Base-by-base conservation (phyloP, 2,329 filamentous ascomycete species). In the Alternaria sp. region DNA sequence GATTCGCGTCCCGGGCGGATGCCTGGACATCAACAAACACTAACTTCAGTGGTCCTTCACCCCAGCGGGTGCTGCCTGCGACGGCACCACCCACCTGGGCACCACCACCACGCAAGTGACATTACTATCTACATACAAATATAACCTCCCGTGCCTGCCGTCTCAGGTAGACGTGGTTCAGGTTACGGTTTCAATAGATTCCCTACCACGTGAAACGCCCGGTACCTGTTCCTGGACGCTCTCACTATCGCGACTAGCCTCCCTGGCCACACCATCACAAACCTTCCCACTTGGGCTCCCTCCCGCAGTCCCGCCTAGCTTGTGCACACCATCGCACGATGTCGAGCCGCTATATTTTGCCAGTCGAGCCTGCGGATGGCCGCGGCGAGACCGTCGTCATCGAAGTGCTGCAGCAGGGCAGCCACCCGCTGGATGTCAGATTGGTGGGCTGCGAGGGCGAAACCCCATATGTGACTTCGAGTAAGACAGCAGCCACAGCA, bases 401-500 rank as follows among this genome's bases (percentile, higher is more conserved):
- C 17, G 85, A 91, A 70, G 85, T 89, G 60, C 82, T 83, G 3
- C 80, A 85, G 21, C 75, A 84, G 78, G 76, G 82, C n/a, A 80
- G 82, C 36, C 83, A 83, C 61, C 83, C 85, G 1, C 81, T 93
- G 28, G 89, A 93, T 77, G 78, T 92, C 50, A 89, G 88, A 74
- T 78, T 93, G 28, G 83, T 90, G 32, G 91, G 86, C 32, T 93
- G 90, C 28, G 91, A 93, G 71, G 87, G 88, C 58, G 84, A 86
- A 59, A 85, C 83, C 51, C 85, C 88, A 7, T 92, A 89, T 78
- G 81, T 84, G 45, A 79, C 83, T 59, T 84, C 84, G 65, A 79
- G 89, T 90, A 83, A 85, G 87, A 84, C 67, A 70, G 61, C 60
- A 61, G 65, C 64, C 52, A 54, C 65, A 62, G 62, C 57, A 52